Base-by-base conservation (phyloP, 1,284 basidiomycete genomes). In the Fomitopsis schrenkii region DNA sequence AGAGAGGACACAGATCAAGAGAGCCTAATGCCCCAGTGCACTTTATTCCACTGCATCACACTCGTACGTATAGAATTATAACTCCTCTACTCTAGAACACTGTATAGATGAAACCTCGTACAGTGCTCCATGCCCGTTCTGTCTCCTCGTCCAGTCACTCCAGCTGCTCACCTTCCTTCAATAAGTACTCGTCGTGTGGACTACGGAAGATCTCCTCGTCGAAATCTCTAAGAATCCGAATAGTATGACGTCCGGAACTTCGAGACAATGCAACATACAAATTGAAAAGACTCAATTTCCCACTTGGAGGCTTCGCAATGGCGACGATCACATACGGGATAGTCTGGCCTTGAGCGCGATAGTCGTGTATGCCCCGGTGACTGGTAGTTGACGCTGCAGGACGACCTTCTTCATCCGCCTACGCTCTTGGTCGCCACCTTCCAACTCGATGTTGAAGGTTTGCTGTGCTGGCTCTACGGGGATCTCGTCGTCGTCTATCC, bases 311-410 rank as follows among this genome's bases (percentile, higher is more conserved):
- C 30, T 54, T 63, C 19, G 67, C 70, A 4, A 75, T 68, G 57
- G 76, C 72, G 1, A 76, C 67, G 5, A 76, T 59, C 6, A 76
- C 70, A 36, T 62, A 55, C 5, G 38, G 52, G 5, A 75, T 68
- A 0, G 72, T 76, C 60, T 75, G 72, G 0, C 73, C 74, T 65
- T 75, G 72, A 0, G 72, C 59, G 2, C 67, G 64, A 60, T 75
- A 76, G 55, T 76, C 71, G 72, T 71, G 50, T 75, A 75, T 17
- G 74, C 72, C 3, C 61, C 62, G 7, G 70, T 72, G 15, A 76
- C 63, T 8, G 72, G 72, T 30, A 70, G 68, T 52, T 75, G 71
- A 1, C 26, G 30, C 0, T 68, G 61, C 5, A 7, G 38, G 38
- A 38, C 38, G 2, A 12, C 38, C 10, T 38, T 38, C 38, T 38